Conservation (phyloP, 768 basidiomycete genomes). For the Erythrobasidium yunnanense region DNA sequence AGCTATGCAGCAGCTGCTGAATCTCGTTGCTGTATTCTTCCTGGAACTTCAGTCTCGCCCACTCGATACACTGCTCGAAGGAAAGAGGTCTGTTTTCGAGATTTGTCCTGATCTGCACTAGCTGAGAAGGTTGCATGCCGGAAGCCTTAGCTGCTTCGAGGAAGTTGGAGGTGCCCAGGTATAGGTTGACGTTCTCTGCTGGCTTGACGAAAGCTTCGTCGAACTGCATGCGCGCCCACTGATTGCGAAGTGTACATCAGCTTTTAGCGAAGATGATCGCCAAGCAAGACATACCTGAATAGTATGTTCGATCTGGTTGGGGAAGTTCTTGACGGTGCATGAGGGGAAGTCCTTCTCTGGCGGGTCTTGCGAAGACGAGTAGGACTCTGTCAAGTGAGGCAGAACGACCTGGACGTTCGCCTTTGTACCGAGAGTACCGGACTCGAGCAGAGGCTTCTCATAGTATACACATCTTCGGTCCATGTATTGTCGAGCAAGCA, state of each 20-base stretch:
- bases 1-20: slow-evolving; percentile 77
- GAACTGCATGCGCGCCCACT: slow-evolving; percentile 93
- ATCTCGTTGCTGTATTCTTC: slow-evolving; percentile 86
- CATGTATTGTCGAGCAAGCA: slow-evolving; percentile 94
- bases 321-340: slow-evolving; percentile 98
- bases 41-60: slow-evolving; percentile 94
- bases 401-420: slow-evolving; percentile 93
- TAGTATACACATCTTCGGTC: slow-evolving; percentile 96
- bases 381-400: slow-evolving; percentile 88
- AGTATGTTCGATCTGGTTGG: slow-evolving; percentile 92
- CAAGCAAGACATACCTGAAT: too few species aligned
- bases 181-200: slow-evolving; percentile 82
- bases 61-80: slow-evolving; percentile 92
- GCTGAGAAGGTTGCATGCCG: slow-evolving; percentile 74
- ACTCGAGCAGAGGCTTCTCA: slow-evolving; percentile 87
- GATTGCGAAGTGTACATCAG: neutral
- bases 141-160: slow-evolving; percentile 54
- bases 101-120: slow-evolving; percentile 76
- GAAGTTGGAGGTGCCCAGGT: slow-evolving; percentile 92
- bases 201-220: slow-evolving; percentile 89
- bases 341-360: slow-evolving; percentile 94
- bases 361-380: slow-evolving; percentile 94
- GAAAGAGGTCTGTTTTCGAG: slow-evolving; percentile 83
- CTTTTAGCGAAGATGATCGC: neutral
- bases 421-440: slow-evolving; percentile 95